Conservation (phyloP, 2,329 filamentous ascomycete species). For the Exophiala mesophila region DNA sequence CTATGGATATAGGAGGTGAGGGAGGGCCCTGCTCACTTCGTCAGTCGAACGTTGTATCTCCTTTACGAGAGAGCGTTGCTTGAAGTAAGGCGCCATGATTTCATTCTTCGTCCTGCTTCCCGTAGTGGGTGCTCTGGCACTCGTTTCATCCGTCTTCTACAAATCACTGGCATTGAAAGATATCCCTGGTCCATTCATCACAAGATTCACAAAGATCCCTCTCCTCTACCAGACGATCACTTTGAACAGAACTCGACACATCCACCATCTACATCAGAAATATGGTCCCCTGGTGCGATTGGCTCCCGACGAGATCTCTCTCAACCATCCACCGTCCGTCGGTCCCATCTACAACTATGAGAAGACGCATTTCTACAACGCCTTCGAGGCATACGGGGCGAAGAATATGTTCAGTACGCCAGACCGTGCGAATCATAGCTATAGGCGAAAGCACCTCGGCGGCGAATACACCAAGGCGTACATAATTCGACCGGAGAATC, state of each 20-base stretch:
- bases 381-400: conserved; percentile 19
- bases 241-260: conserved; percentile 9
- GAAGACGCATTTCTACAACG: conserved; percentile 33
- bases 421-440: conserved; percentile 6
- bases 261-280: conserved; percentile 57
- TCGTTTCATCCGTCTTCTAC: conserved; percentile 7
- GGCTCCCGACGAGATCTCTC: conserved; percentile 65
- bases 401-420: conserved; percentile 37
- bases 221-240: conserved; percentile 13
- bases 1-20: conserved; percentile 7
- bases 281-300: conserved; percentile 69
- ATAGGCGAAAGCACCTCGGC: conserved; percentile 9
- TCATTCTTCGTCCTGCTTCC: conserved; percentile 7
- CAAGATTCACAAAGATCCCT: conserved; percentile 12
- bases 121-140: conserved; percentile 6
- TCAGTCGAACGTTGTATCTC: neutral
- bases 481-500: conserved; percentile 7
- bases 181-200: conserved; percentile 12
- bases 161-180: conserved; percentile 11
- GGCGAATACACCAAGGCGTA: conserved; percentile 10
- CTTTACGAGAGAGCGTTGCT: conserved; percentile 3
- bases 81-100: conserved; percentile 6
- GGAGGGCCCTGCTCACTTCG: neutral
- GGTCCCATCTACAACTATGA: conserved; percentile 35
- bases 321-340: conserved; percentile 35